Conservation (phyloP, 1,284 basidiomycete species). For the Apiotrichum porosum region DNA sequence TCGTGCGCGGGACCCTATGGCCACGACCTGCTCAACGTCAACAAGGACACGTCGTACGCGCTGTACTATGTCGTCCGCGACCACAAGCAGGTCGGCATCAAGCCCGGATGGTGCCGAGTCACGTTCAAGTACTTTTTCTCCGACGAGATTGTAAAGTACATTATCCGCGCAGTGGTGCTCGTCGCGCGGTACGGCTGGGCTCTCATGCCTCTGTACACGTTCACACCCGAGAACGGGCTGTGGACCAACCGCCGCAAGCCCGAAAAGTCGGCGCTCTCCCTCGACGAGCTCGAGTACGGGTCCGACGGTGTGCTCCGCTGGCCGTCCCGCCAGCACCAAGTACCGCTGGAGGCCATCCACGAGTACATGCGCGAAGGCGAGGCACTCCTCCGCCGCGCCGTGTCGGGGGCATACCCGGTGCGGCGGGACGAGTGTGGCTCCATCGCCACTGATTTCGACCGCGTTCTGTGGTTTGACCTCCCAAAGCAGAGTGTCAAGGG, state of each 20-base stretch:
- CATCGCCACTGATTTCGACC: not conserved
- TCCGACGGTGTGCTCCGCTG: not conserved
- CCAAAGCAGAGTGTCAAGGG: not conserved
- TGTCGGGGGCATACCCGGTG: not conserved
- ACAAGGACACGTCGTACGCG: not conserved
- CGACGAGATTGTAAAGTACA: constrained; percentile 2
- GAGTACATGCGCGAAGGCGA: not conserved
- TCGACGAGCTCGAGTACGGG: not conserved
- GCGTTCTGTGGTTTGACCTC: not conserved
- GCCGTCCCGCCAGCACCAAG: not conserved
- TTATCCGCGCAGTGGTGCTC: constrained; percentile 4
- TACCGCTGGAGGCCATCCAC: not conserved
- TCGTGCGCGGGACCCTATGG: constrained; percentile 11
- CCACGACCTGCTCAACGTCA: not conserved
- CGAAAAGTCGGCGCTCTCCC: not conserved
- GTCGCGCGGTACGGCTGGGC: constrained; percentile 3
- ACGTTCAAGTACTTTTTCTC: constrained; percentile 7
- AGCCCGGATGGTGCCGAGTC: constrained; percentile 5
- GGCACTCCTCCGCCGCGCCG: not conserved
- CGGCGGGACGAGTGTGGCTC: not conserved
- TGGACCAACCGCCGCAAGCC: not conserved
- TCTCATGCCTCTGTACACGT: constrained; percentile 5
- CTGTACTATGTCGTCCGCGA: not conserved
- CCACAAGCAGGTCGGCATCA: not conserved
- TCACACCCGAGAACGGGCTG: constrained; percentile 1